Evolutionary conservation across 2,329 filamentous ascomycete genomes (phyloP).

Genomic region (Curvularia verruculosa): DNA sequence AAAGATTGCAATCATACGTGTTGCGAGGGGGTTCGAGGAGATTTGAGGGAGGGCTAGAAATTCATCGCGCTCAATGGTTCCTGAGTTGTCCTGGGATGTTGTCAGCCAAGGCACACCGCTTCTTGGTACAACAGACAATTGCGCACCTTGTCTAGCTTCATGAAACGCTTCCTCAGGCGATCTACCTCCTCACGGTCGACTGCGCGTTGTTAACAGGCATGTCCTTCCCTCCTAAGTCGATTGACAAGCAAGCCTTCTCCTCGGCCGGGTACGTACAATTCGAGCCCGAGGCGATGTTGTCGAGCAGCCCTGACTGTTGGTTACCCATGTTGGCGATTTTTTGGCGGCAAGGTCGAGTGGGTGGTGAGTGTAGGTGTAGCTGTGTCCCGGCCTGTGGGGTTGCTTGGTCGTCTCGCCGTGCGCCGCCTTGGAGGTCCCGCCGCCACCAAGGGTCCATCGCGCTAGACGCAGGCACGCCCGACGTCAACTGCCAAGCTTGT

Average conservation of each 20-base stretch:
- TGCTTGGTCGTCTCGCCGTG: constrained; percentile 5
- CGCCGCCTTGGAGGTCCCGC: constrained; percentile 25
- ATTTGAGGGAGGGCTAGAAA: constrained; percentile 97
- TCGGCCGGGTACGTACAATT: constrained; percentile 72
- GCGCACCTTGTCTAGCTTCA: constrained; percentile 96
- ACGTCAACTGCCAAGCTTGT: constrained; percentile 36
- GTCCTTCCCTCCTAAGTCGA: constrained; percentile 25
- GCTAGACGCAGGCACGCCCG: constrained; percentile 24
- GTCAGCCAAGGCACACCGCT: not conserved
- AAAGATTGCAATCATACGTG: constrained; percentile 99
- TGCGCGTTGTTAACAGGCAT: constrained; percentile 51
- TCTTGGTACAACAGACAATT: not conserved
- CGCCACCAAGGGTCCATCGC: constrained; percentile 23
- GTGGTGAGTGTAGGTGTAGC: constrained; percentile 22
- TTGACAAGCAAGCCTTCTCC: constrained; percentile 26
- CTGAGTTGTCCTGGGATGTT: constrained; percentile 80
- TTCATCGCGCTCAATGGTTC: constrained; percentile 97
- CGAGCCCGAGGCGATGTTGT: constrained; percentile 93
- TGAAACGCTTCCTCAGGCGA: constrained; percentile 92
- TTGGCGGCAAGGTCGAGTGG: constrained; percentile 17
- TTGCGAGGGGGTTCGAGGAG: constrained; percentile 95
- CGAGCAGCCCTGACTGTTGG: constrained; percentile 73
- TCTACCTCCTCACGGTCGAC: constrained; percentile 98
- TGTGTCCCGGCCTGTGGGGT: constrained; percentile 28
- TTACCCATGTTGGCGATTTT: constrained; percentile 55